Percentiles rank a stretch among this genome's conserved stretches.
These are phyloP conservation scores for Pulveroboletus sp. DNA, from an alignment of 768 basidiomycete species.

Conservation along the genomic window DNA sequence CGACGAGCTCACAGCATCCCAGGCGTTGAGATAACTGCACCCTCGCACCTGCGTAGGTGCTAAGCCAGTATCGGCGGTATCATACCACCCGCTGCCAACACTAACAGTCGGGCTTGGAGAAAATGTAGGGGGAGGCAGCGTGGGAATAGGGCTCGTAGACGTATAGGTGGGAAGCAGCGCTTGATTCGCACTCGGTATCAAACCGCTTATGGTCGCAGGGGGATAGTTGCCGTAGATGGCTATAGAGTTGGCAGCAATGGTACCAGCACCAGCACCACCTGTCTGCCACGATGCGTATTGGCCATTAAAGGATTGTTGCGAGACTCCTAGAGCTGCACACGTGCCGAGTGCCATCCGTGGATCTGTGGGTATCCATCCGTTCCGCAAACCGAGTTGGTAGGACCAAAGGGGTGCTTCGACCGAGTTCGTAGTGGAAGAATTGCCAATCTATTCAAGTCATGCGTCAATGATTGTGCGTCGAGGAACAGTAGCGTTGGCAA, in stretches of 20 bases:
- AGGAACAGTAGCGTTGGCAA: neutral
- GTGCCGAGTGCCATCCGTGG: constrained; percentile 61
- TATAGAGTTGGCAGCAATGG: constrained; percentile 39
- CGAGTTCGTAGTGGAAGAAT: constrained; percentile 44
- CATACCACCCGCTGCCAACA: constrained; percentile 54
- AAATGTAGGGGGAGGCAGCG: constrained; percentile 53
- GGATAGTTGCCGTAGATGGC: constrained; percentile 49
- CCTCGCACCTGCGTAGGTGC: constrained; percentile 59
- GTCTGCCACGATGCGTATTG: constrained; percentile 63
- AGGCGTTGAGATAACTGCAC: constrained; percentile 61
- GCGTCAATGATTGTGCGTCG: neutral
- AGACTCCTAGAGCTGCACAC: constrained; percentile 52
- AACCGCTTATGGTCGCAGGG: constrained; percentile 45
- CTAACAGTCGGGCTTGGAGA: constrained; percentile 40
- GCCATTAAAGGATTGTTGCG: constrained; percentile 44
- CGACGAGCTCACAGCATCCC: constrained; percentile 50
- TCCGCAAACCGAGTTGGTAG: constrained; percentile 61
- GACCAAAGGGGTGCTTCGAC: constrained; percentile 62
- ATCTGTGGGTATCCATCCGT: constrained; percentile 78
- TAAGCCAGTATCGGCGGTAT: constrained; percentile 43
- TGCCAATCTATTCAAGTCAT: constrained; percentile 45
- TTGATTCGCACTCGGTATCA: constrained; percentile 33
- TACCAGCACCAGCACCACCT: constrained; percentile 53
- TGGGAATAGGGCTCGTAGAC: constrained; percentile 51
- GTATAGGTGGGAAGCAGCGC: constrained; percentile 59